phyloP scores from a whole-genome alignment of 2,329 filamentous ascomycete genomes.

The Trichoderma semiorbis region DNA sequence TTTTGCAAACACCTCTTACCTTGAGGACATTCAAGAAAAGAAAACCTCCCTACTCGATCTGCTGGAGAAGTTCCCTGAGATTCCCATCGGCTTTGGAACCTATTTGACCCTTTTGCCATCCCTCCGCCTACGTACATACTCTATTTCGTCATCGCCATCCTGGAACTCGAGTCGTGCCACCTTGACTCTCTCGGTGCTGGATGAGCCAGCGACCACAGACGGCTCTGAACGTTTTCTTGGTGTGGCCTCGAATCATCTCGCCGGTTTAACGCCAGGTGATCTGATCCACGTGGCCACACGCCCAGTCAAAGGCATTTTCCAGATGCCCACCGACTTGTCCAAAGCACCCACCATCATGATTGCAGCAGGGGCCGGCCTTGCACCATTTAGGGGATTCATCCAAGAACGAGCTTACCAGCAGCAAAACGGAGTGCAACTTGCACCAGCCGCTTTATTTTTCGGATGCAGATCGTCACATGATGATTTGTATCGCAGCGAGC shows the following conservation, averaged over 20 bases:
- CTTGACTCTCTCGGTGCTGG: slow-evolving; percentile 62
- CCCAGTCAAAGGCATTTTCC: slow-evolving; percentile 39
- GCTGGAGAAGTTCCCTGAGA: slow-evolving; percentile 52
- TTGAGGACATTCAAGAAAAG: slow-evolving; percentile 42
- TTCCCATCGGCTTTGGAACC: slow-evolving; percentile 53
- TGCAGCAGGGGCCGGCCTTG: slow-evolving; percentile 50
- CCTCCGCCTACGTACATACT: slow-evolving; percentile 49
- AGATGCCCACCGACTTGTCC: slow-evolving; percentile 40
- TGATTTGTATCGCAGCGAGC: slow-evolving; percentile 41
- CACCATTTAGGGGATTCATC: slow-evolving; percentile 57
- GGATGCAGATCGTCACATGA: slow-evolving; percentile 45
- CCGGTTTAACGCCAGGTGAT: slow-evolving; percentile 40
- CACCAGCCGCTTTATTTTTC: slow-evolving; percentile 52
- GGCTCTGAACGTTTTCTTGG: slow-evolving; percentile 41
- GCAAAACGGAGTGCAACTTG: slow-evolving; percentile 50
- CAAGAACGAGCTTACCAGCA: slow-evolving; percentile 53
- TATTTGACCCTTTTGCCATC: slow-evolving; percentile 64
- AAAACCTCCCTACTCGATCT: slow-evolving; percentile 58
- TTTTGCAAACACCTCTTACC: slow-evolving; percentile 38
- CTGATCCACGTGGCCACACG: slow-evolving; percentile 42
- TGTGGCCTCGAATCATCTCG: slow-evolving; percentile 57
- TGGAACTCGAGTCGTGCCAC: slow-evolving; percentile 51
- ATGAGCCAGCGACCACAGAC: slow-evolving; percentile 47
- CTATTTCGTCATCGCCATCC: slow-evolving; percentile 67
- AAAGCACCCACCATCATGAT: slow-evolving; percentile 46